Evolutionary conservation across 306 rosid species (phyloP).

Genomic region (Dalbergia cochinchinensis): DNA sequence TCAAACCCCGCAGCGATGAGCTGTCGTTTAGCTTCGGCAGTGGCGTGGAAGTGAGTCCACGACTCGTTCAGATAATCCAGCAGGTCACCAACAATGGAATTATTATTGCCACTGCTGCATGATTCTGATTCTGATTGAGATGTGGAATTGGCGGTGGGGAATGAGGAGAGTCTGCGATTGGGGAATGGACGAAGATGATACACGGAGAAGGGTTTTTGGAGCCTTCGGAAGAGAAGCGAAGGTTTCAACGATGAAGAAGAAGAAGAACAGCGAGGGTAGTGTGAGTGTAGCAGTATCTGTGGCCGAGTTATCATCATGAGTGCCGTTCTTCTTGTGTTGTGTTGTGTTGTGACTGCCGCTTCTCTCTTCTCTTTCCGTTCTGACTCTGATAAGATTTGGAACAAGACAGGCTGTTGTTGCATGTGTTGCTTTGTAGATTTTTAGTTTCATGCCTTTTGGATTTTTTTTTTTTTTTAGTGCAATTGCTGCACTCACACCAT

Average conservation of each 20-base stretch:
- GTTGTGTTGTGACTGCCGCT: too few species aligned
- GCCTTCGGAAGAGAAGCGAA: slow-evolving; percentile 27
- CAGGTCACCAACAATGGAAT: slow-evolving; percentile 73
- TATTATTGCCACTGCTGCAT: slow-evolving; percentile 35
- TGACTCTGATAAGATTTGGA: too few species aligned
- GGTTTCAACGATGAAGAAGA: background rate
- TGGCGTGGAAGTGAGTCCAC: slow-evolving; percentile 98
- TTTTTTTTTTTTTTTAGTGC: too few species aligned
- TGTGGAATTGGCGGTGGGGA: slow-evolving; percentile 40
- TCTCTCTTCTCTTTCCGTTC: too few species aligned
- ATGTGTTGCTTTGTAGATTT: too few species aligned
- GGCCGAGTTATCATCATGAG: background rate
- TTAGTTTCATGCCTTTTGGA: too few species aligned
- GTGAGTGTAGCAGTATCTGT: background rate
- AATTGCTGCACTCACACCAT: too few species aligned
- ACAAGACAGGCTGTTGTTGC: too few species aligned
- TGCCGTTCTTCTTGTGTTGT: background rate
- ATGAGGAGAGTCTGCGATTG: slow-evolving; percentile 39
- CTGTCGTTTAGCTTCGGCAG: slow-evolving; percentile 92
- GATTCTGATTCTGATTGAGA: slow-evolving; percentile 51
- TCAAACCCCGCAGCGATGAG: slow-evolving; percentile 84
- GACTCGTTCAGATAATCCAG: slow-evolving; percentile 91
- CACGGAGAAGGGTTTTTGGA: slow-evolving; percentile 9
- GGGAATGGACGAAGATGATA: background rate
- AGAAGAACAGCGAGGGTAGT: background rate